Evolutionary conservation across 2,329 filamentous ascomycete species (phyloP).

Genomic region (Penicillium crustosum): DNA sequence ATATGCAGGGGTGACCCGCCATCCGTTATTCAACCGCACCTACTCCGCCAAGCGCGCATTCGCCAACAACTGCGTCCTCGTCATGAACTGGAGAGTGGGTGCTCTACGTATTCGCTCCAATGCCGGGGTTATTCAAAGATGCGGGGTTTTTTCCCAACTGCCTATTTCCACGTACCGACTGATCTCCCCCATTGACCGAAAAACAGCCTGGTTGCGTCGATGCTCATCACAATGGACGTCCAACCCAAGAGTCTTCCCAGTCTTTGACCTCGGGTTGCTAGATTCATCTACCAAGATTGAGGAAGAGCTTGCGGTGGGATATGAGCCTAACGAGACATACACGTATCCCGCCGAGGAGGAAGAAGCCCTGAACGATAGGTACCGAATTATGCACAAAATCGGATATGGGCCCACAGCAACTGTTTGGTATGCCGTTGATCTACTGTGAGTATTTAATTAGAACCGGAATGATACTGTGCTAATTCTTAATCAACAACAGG

Average conservation of each 20-base stretch:
- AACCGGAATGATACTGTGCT: not conserved
- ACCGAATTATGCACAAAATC: constrained; percentile 27
- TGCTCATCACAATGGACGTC: constrained; percentile 8
- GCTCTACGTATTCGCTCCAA: not conserved
- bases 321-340: constrained; percentile 21
- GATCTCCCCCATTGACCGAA: not conserved
- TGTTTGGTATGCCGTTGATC: constrained; percentile 22
- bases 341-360: constrained; percentile 16
- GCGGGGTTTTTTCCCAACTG: not conserved
- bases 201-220: not conserved
- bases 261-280: constrained; percentile 8
- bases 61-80: not conserved
- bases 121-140: not conserved
- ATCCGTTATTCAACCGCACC: not conserved
- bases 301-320: constrained; percentile 18
- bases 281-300: constrained; percentile 10
- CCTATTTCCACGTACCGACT: not conserved
- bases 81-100: not conserved
- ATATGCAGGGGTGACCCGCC: constrained; percentile 3
- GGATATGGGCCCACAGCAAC: constrained; percentile 31
- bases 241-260: constrained; percentile 8
- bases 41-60: not conserved
- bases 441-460: not conserved
- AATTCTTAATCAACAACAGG: not conserved
- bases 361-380: constrained; percentile 23